Evolutionary conservation across 2,329 filamentous ascomycete species (phyloP), one percentile per base, ranked within the genome.

Genomic region (Teratosphaeria zuluensis): DNA sequence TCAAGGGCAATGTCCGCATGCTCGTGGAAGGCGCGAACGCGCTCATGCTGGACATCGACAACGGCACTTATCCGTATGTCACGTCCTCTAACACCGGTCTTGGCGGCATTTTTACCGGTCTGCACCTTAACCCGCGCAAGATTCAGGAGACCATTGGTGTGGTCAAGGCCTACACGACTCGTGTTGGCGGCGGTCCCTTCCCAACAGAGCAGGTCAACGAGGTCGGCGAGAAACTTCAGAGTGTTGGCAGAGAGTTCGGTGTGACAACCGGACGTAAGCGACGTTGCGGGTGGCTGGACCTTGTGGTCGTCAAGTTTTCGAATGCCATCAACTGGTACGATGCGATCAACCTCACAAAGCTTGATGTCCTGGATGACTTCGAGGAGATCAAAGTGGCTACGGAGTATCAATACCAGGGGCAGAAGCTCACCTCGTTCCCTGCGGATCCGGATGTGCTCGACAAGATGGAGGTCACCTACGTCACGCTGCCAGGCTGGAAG

Each of bases 341-440:
- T 0, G 73, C 77, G 52, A 75, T 85, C 66, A 86, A 86, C 74
- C 75, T 86, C 58, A 86, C 83, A 59, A 86, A 86, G 73, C 80
- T 89, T 24, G 86, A 89, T 65, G 80, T 90, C 42, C 79, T 91
- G 16, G 88, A 91, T 70, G 82, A 82, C 33, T 90, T 95, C 70
- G 78, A 82, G 9, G 85, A 84, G 68, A 81, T 95, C 74, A 88
- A 91, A 72, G 79, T 89, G 55, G 88, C 87, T 19, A 82, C 87
- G 14, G 84, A 83, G 1, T 95, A 95, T 76, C 77, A 77, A 12
- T 65, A 82, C 68, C 79, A 81, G 55, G 82, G 81, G 51, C 69
- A 81, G 67, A 74, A 76, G 58, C 72, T 87, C 11, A 77, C 81
- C 19, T 83, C 80, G 12, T 90, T 88, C 79, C 88, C 84, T 4